Percentiles rank a stretch among this genome's conserved stretches.
Conservation (phyloP, 164 flowering plant species). For the Berberis vulgaris region DNA sequence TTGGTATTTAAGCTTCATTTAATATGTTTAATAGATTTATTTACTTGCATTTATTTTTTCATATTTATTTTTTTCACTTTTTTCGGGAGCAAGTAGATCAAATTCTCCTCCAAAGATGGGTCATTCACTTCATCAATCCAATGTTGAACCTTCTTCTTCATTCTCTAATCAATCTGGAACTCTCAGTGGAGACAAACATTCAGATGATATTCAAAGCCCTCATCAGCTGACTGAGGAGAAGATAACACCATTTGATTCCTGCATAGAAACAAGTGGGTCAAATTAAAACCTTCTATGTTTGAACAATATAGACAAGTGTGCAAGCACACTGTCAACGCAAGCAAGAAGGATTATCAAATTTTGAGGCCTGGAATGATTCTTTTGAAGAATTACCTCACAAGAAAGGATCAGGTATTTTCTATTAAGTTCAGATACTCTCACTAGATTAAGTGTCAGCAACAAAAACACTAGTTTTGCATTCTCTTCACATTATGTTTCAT, state of each 20-base stretch:
- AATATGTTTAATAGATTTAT: too few relatives aligned
- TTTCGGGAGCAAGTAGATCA: too few relatives aligned
- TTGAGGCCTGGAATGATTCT: constrained; percentile 66
- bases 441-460: too few relatives aligned
- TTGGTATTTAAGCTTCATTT: too few relatives aligned
- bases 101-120: too few relatives aligned
- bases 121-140: too few relatives aligned
- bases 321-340: constrained; percentile 23
- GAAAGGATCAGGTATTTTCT: constrained; percentile 42
- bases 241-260: constrained; percentile 36
- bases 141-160: too few relatives aligned
- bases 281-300: constrained; percentile 39
- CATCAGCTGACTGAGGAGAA: background rate
- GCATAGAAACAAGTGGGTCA: constrained; percentile 14
- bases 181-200: too few relatives aligned
- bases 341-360: constrained; percentile 11
- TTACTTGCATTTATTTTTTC: too few relatives aligned
- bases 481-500: background rate
- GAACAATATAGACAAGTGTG: constrained; percentile 38
- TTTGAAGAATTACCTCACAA: constrained; percentile 38
- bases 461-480: background rate
- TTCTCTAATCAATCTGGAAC: too few relatives aligned
- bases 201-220: background rate
- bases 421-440: too few relatives aligned
- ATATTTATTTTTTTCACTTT: too few relatives aligned